Conservation (phyloP, 352 stramenopile genomes). For the Globisporangium polare region DNA sequence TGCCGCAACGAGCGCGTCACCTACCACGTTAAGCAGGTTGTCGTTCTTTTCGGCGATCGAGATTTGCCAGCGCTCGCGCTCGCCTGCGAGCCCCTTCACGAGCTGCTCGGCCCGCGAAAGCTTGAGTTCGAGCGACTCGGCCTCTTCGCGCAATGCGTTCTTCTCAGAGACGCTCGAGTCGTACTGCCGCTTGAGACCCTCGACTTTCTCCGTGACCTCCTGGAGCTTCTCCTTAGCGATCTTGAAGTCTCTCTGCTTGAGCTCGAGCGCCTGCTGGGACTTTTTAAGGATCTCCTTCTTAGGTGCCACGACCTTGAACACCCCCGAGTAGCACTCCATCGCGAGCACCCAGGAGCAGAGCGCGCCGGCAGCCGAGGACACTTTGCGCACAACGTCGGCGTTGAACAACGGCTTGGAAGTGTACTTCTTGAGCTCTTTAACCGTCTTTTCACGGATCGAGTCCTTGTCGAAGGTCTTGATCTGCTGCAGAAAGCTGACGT, state of each 20-base stretch:
- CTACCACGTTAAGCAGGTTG: conserved; percentile 86
- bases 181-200: conserved; percentile 89
- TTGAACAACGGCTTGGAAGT: conserved; percentile 84
- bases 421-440: conserved; percentile 95
- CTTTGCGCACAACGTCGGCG: conserved; percentile 87
- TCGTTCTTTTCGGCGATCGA: conserved; percentile 90
- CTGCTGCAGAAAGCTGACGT: conserved; percentile 91
- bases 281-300: conserved; percentile 89
- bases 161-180: conserved; percentile 92
- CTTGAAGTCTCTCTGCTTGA: conserved; percentile 88
- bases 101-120: conserved; percentile 93
- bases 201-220: conserved; percentile 91
- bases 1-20: conserved; percentile 90
- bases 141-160: conserved; percentile 91
- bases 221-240: conserved; percentile 87
- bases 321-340: conserved; percentile 89
- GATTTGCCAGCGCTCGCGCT: conserved; percentile 92
- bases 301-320: conserved; percentile 86
- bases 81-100: conserved; percentile 90
- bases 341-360: conserved; percentile 91
- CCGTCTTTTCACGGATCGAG: conserved; percentile 90
- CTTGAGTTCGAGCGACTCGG: conserved; percentile 90
- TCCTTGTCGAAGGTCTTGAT: conserved; percentile 97
- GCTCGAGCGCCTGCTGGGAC: conserved; percentile 77
- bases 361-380: conserved; percentile 84